phyloP scores from a whole-genome alignment of 1,284 basidiomycete genomes.

The Austroboletus novae-zelandiae region DNA sequence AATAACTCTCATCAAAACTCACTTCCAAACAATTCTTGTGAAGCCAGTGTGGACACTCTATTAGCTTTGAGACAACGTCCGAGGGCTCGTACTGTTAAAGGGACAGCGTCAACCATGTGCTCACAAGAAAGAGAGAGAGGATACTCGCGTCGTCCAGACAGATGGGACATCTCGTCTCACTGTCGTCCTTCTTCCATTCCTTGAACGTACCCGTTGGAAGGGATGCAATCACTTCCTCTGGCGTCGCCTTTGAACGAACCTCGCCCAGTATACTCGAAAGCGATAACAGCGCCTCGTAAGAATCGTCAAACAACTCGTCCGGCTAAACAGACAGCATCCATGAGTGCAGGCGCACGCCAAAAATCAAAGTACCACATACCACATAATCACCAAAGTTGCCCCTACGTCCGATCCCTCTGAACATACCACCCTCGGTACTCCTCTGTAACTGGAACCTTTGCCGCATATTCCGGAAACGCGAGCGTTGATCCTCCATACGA shows the following conservation, averaged over 20 bases:
- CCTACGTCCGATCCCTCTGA: constrained; percentile 29
- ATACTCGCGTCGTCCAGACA: constrained; percentile 73
- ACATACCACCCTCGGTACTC: constrained; percentile 18
- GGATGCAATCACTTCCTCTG: constrained; percentile 53
- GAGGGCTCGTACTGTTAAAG: constrained; percentile 51
- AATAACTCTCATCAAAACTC: constrained; percentile 11
- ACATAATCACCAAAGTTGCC: constrained; percentile 57
- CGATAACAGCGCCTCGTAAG: constrained; percentile 65
- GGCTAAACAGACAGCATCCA: constrained; percentile 39
- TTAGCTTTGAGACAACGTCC: constrained; percentile 59
- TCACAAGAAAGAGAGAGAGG: background rate
- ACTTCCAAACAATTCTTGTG: constrained; percentile 72
- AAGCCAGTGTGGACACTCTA: constrained; percentile 73
- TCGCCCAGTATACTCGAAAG: constrained; percentile 61
- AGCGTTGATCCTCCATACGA: constrained; percentile 26
- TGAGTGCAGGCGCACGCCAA: constrained; percentile 1
- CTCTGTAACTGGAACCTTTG: constrained; percentile 27
- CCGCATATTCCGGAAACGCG: constrained; percentile 27
- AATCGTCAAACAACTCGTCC: constrained; percentile 69
- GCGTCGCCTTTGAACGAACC: constrained; percentile 57
- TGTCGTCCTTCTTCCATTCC: constrained; percentile 62
- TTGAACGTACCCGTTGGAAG: constrained; percentile 60
- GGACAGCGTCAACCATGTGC: constrained; percentile 9
- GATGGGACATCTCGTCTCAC: constrained; percentile 72
- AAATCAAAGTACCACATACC: constrained; percentile 37